Conservation (phyloP, 257 asterid genomes). For the Echium plantagineum region DNA sequence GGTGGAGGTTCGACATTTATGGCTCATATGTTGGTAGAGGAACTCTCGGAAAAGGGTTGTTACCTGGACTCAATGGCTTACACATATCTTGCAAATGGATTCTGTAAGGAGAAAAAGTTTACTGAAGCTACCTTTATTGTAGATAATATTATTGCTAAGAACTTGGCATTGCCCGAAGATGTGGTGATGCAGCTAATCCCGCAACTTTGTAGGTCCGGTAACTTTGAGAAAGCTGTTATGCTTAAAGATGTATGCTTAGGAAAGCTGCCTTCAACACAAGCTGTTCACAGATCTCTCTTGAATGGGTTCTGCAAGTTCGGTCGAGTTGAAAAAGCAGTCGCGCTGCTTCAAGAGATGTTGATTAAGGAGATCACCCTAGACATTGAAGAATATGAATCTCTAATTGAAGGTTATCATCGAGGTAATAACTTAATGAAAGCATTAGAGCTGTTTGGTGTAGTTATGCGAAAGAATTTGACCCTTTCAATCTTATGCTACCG, state of each 20-base stretch:
- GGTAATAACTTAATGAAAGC: conserved; percentile 29
- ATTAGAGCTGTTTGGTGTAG: conserved; percentile 34
- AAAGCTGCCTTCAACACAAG: conserved; percentile 28
- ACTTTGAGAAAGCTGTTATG: conserved; percentile 36
- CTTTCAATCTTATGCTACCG: conserved; percentile 47
- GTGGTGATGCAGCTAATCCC: conserved; percentile 35
- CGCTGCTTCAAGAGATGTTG: conserved; percentile 30
- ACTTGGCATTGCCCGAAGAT: conserved; percentile 33
- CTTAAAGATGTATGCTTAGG: conserved; percentile 34
- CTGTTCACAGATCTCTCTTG: conserved; percentile 31
- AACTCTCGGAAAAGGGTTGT: conserved; percentile 22
- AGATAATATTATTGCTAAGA: conserved; percentile 36
- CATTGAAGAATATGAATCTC: conserved; percentile 24
- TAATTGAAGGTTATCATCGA: conserved; percentile 37
- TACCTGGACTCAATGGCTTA: conserved; percentile 23
- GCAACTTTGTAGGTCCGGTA: conserved; percentile 33
- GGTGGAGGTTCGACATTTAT: conserved; percentile 28
- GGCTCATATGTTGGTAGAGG: conserved; percentile 37
- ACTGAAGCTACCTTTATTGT: conserved; percentile 32
- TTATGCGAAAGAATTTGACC: conserved; percentile 37
- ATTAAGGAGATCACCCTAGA: conserved; percentile 20
- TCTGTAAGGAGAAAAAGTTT: conserved; percentile 46
- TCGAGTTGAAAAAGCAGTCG: conserved; percentile 35
- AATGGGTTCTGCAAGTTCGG: conserved; percentile 37
- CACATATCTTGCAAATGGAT: conserved; percentile 32